Percentiles rank a stretch among this genome's conserved stretches.
Conservation (phyloP, 768 basidiomycete genomes). For the Udeniomyces megalosporus region DNA sequence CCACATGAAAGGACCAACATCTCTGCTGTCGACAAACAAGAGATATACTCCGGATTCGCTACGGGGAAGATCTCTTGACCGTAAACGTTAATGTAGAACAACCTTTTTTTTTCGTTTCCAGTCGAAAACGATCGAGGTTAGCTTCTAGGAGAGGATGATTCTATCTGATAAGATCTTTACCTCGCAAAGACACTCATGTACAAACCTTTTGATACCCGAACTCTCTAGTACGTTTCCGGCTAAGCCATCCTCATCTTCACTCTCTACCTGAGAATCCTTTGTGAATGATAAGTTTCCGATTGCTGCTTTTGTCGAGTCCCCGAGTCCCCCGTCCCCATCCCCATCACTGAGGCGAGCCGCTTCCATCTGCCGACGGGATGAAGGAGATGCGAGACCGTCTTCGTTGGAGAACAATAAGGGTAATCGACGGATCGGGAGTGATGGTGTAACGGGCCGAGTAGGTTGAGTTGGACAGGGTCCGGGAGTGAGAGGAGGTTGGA, state of each 20-base stretch:
- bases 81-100: constrained; percentile 81
- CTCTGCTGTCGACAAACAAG: constrained; percentile 44
- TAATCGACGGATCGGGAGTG: constrained; percentile 2
- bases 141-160: too few species aligned
- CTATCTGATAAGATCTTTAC: too few species aligned
- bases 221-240: too few species aligned
- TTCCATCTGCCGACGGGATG: neutral
- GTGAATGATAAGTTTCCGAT: constrained; percentile 6
- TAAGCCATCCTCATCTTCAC: neutral
- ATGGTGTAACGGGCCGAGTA: neutral
- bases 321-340: neutral
- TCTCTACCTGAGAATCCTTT: constrained; percentile 19
- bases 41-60: constrained; percentile 66
- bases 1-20: constrained; percentile 82
- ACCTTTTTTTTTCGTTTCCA: too few species aligned
- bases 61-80: constrained; percentile 75
- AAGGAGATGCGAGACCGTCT: constrained; percentile 35
- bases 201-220: too few species aligned
- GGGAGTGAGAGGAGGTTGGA: too few species aligned
- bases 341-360: neutral
- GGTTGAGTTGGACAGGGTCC: too few species aligned
- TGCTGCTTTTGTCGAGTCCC: neutral
- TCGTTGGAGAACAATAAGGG: constrained; percentile 11
- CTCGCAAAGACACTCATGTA: too few species aligned
- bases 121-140: too few species aligned